phyloP scores from a whole-genome alignment of 2,329 filamentous ascomycete species.

The Fonsecaea nubica region DNA sequence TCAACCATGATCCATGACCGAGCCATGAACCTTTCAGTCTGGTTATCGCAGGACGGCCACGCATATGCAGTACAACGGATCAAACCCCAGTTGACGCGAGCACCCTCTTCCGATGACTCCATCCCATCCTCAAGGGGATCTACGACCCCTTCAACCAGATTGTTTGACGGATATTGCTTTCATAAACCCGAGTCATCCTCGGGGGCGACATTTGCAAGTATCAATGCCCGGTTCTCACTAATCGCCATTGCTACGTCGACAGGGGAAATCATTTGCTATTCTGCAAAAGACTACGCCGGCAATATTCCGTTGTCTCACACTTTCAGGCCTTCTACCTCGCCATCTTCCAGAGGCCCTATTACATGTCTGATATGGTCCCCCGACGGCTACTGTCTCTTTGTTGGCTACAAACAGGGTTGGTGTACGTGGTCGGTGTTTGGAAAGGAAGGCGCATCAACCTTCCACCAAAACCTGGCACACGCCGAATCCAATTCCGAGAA shows the following conservation, averaged over 20 bases:
- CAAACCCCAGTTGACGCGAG: constrained; percentile 48
- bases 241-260: constrained; percentile 84
- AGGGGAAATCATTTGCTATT: constrained; percentile 86
- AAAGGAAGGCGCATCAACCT: constrained; percentile 84
- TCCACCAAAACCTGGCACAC: constrained; percentile 70
- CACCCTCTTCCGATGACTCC: constrained; percentile 44
- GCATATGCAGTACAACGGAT: constrained; percentile 87
- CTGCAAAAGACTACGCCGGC: constrained; percentile 87
- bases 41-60: constrained; percentile 86
- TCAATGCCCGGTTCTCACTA: constrained; percentile 94
- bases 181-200: constrained; percentile 70
- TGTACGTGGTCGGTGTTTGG: constrained; percentile 97
- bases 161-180: constrained; percentile 92
- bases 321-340: constrained; percentile 72
- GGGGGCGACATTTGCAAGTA: constrained; percentile 75
- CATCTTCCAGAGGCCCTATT: constrained; percentile 70
- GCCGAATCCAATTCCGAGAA: constrained; percentile 73
- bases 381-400: constrained; percentile 95
- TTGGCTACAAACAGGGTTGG: constrained; percentile 91
- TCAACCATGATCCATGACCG: constrained; percentile 90
- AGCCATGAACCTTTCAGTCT: constrained; percentile 93
- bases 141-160: constrained; percentile 56
- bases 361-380: constrained; percentile 85
- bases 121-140: constrained; percentile 47
- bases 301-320: constrained; percentile 88